Evolutionary conservation across 2,329 filamentous ascomycete species (phyloP).

Genomic region (Boeremia lycopersici): DNA sequence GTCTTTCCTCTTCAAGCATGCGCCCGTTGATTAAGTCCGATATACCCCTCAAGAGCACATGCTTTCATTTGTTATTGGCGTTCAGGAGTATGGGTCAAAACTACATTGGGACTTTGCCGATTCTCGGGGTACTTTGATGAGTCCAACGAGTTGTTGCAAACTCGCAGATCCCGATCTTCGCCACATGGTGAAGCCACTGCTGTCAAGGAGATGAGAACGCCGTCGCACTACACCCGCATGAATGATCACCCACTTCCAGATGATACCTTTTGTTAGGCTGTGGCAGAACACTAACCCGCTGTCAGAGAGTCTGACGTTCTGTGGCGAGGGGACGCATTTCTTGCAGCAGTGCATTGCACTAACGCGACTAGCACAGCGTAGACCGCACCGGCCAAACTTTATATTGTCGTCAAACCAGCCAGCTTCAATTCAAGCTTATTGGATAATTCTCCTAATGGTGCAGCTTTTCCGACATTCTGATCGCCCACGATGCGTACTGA

Average conservation of each 20-base stretch:
- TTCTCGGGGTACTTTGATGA: conserved; percentile 9
- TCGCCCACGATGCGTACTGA: background rate
- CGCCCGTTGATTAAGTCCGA: conserved; percentile 54
- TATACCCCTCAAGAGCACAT: conserved; percentile 14
- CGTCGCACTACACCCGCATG: conserved; percentile 21
- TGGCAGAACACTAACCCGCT: conserved; percentile 23
- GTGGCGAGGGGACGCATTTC: conserved; percentile 8
- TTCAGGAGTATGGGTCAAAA: conserved; percentile 21
- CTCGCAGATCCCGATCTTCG: conserved; percentile 9
- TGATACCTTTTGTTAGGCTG: conserved; percentile 17
- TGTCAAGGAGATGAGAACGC: conserved; percentile 14
- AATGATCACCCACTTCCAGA: conserved; percentile 19
- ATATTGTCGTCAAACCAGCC: conserved; percentile 23
- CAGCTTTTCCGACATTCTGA: conserved; percentile 21
- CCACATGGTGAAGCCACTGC: conserved; percentile 22
- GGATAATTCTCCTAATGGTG: conserved; percentile 18
- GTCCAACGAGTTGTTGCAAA: conserved; percentile 9
- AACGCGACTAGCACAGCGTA: conserved; percentile 17
- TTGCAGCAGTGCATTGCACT: conserved; percentile 16
- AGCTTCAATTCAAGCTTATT: conserved; percentile 1
- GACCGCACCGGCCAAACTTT: conserved; percentile 20
- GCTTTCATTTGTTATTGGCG: conserved; percentile 21
- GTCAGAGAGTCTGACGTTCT: conserved; percentile 28
- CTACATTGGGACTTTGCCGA: conserved; percentile 14
- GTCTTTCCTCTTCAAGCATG: conserved; percentile 73